These are phyloP conservation scores for Beverwykella pulmonaria DNA, from an alignment of 495 filamentous ascomycete species.

Conservation along the genomic window DNA sequence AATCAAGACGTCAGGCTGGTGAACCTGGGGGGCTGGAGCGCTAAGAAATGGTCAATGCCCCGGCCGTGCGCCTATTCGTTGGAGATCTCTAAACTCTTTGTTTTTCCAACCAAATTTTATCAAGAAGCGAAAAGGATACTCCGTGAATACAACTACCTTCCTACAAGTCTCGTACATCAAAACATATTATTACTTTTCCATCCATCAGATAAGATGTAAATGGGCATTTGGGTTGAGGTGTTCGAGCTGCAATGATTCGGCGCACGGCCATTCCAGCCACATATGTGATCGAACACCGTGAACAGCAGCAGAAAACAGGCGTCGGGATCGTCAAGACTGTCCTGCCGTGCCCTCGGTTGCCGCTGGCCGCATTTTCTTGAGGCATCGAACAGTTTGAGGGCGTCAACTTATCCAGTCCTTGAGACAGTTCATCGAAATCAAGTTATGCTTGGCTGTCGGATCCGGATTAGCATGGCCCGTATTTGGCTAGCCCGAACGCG, in stretches of 20 bases:
- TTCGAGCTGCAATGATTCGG: too few relatives aligned
- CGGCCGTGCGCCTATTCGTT: too few relatives aligned
- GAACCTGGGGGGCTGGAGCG: conserved; percentile 19
- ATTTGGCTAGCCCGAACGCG: conserved; percentile 13
- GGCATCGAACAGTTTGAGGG: conserved; percentile 32
- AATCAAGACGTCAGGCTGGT: not conserved
- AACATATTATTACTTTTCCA: too few relatives aligned
- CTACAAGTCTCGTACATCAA: too few relatives aligned
- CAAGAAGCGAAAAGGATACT: too few relatives aligned
- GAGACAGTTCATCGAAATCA: conserved; percentile 25
- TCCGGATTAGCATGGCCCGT: not conserved
- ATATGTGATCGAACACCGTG: not conserved
- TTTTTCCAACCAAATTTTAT: too few relatives aligned
- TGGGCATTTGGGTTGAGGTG: too few relatives aligned
- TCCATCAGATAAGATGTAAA: too few relatives aligned
- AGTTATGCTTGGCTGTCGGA: conserved; percentile 27
- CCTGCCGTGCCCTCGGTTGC: conserved; percentile 27
- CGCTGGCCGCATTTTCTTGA: conserved; percentile 23
- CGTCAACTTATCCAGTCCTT: conserved; percentile 14
- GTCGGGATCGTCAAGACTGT: conserved; percentile 16
- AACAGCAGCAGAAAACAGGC: not conserved
- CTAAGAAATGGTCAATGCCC: not conserved
- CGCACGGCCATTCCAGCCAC: not conserved
- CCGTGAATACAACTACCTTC: too few relatives aligned
- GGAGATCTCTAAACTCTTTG: too few relatives aligned